Conservation (phyloP, 2,329 filamentous ascomycete genomes). For the Phialophora verrucosa region DNA sequence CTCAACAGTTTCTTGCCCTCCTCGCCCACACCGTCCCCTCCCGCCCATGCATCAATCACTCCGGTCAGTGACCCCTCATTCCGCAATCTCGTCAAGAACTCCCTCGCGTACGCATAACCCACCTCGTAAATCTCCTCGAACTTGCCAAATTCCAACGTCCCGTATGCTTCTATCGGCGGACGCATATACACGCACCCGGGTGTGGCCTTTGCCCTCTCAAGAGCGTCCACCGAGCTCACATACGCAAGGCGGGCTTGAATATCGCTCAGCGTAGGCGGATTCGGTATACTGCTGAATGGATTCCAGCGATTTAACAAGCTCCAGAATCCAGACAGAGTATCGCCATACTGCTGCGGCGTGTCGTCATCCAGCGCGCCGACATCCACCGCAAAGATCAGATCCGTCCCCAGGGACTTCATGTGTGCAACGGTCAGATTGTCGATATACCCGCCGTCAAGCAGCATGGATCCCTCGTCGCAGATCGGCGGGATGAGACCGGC, state of each 20-base stretch:
- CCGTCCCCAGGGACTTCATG: constrained; percentile 92
- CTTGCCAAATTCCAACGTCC: constrained; percentile 93
- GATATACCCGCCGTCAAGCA: constrained; percentile 94
- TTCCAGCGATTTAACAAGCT: constrained; percentile 96
- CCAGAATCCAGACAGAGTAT: constrained; percentile 94
- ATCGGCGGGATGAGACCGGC: constrained; percentile 90
- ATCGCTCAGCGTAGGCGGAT: constrained; percentile 91
- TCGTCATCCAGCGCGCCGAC: constrained; percentile 92
- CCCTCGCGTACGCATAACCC: constrained; percentile 83
- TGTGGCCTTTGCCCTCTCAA: constrained; percentile 89
- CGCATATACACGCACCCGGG: constrained; percentile 95
- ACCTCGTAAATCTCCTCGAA: constrained; percentile 96
- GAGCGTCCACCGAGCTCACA: constrained; percentile 89
- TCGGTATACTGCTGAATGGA: constrained; percentile 84
- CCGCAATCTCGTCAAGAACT: constrained; percentile 76
- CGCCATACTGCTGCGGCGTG: constrained; percentile 88
- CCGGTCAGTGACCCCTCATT: constrained; percentile 75
- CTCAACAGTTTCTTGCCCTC: constrained; percentile 76
- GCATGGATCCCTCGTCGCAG: constrained; percentile 95
- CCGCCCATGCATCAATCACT: constrained; percentile 50
- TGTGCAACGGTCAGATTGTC: constrained; percentile 96
- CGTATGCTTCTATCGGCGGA: constrained; percentile 90
- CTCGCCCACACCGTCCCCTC: constrained; percentile 63
- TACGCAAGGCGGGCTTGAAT: constrained; percentile 96
- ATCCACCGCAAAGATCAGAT: constrained; percentile 94